A percentile compares a stretch with the other conserved stretches of the same genome.
Conservation (phyloP, 768 basidiomycete species). For the Amanita inopinata region DNA sequence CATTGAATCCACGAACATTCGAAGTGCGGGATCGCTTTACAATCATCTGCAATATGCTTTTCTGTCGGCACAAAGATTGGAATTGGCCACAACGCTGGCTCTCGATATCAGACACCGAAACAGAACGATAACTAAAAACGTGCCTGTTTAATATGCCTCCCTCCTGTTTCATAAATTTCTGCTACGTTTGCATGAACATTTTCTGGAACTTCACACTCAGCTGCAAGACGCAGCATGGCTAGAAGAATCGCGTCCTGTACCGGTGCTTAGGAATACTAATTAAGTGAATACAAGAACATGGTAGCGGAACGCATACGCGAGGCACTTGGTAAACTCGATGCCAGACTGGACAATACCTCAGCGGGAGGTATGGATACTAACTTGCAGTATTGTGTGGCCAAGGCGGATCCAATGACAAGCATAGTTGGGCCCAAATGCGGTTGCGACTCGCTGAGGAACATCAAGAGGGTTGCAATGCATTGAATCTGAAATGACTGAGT, state of each 20-base stretch:
- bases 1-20: not conserved
- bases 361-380: conserved; percentile 39
- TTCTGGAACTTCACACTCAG: conserved; percentile 20
- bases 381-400: conserved; percentile 53
- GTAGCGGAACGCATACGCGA: conserved; percentile 8
- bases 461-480: conserved; percentile 35
- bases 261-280: conserved; percentile 34
- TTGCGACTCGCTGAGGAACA: conserved; percentile 31
- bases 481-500: conserved; percentile 29
- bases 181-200: not conserved
- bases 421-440: conserved; percentile 41
- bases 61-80: conserved; percentile 35
- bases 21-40: conserved; percentile 15
- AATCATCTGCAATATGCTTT: conserved; percentile 34
- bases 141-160: conserved; percentile 53
- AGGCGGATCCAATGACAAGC: conserved; percentile 58
- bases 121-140: conserved; percentile 10
- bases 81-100: conserved; percentile 67
- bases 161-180: conserved; percentile 27
- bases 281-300: conserved; percentile 2
- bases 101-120: conserved; percentile 9
- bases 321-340: conserved; percentile 23
- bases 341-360: conserved; percentile 38
- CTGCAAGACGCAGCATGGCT: conserved; percentile 59
- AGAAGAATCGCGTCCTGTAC: conserved; percentile 69